A percentile compares a stretch with the other conserved stretches of the same genome.
These are phyloP conservation scores for Vanrija pseudolonga DNA, from an alignment of 1,284 basidiomycete species.

Conservation along the genomic window DNA sequence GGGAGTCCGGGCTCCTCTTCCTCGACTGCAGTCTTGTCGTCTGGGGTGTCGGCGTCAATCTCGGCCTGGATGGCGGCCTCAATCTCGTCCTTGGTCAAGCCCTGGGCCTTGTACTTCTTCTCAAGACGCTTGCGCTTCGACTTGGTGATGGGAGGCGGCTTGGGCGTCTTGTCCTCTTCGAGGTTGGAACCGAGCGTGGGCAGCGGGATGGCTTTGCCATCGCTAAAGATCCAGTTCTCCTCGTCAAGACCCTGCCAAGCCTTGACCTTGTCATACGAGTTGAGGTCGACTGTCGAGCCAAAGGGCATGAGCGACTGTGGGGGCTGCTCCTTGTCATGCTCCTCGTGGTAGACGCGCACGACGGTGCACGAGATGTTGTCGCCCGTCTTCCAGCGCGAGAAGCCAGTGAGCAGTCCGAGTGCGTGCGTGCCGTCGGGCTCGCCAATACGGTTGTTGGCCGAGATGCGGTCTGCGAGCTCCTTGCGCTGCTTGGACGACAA, in stretches of 20 bases:
- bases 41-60: slow-evolving; percentile 1
- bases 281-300: not conserved
- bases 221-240: slow-evolving; percentile 1
- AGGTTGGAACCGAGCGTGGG: not conserved
- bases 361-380: slow-evolving; percentile 8
- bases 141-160: not conserved
- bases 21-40: not conserved
- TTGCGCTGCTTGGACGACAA: not conserved
- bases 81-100: too few species aligned
- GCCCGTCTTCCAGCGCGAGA: not conserved
- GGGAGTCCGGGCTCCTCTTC: slow-evolving; percentile 4
- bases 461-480: not conserved
- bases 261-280: slow-evolving; percentile 9
- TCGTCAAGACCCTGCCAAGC: slow-evolving; percentile 7
- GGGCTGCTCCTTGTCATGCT: not conserved
- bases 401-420: slow-evolving; percentile 6
- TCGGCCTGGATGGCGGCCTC: not conserved
- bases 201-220: not conserved
- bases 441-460: slow-evolving; percentile 4
- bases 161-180: too few species aligned
- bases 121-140: not conserved
- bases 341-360: slow-evolving; percentile 4
- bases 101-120: not conserved
- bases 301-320: not conserved
- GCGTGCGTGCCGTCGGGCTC: slow-evolving; percentile 1